Evolutionary conservation across 163 green algal genomes (phyloP).

Genomic region (Chloromonas sp.): DNA sequence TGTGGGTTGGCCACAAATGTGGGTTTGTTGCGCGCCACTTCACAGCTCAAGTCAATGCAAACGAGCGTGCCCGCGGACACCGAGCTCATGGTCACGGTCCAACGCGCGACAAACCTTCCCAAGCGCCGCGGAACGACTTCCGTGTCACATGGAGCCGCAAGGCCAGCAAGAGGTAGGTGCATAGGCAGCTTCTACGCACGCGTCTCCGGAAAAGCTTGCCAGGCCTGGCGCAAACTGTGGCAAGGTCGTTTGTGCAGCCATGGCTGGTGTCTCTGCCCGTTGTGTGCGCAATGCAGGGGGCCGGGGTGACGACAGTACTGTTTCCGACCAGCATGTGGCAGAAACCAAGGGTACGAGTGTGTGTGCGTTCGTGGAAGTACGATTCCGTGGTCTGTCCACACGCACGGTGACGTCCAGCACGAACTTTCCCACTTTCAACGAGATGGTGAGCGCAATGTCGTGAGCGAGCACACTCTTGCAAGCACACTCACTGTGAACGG

Average conservation of each 20-base stretch:
- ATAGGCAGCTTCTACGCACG: no score
- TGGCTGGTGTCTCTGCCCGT: no score
- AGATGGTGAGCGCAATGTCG: constrained; percentile 30
- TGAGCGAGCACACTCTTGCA: no score
- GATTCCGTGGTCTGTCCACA: constrained; percentile 29
- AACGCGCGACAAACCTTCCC: constrained; percentile 43
- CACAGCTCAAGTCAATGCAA: constrained; percentile 31
- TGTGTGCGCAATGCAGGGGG: not conserved
- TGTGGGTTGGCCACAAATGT: no score
- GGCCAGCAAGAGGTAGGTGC: no score
- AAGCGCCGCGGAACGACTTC: not conserved
- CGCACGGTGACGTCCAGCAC: constrained; percentile 35
- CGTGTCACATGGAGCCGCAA: no score
- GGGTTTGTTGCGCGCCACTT: not conserved
- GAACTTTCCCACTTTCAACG: constrained; percentile 45
- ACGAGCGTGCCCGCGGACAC: constrained; percentile 35
- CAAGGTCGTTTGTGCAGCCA: no score
- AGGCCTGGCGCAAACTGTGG: no score
- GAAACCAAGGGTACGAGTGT: not conserved
- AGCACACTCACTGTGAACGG: no score
- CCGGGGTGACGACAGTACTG: not conserved
- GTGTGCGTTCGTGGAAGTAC: constrained; percentile 45
- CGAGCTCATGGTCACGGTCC: constrained; percentile 41
- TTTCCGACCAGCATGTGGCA: not conserved
- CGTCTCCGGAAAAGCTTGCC: no score